Base-by-base conservation (phyloP, 1,284 basidiomycete species). In the Microbotryomycetes sp. region DNA sequence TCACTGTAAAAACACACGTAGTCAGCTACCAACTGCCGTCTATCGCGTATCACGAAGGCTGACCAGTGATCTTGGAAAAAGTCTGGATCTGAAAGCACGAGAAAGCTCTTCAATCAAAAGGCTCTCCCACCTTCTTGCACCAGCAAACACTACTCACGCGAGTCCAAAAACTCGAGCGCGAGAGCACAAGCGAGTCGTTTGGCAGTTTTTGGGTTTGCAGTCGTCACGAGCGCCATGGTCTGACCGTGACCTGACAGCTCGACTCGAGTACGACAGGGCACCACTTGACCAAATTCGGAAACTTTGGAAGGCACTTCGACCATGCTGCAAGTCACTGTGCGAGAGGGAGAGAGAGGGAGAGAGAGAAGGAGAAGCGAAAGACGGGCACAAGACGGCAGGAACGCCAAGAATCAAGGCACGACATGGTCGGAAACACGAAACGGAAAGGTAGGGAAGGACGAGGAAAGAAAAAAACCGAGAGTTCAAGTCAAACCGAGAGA, bases 241-340 rank as follows among this genome's bases (percentile, higher is more conserved):
- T 81, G 75, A 45, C 82, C 80, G 71, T 89, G 88, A 4, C 88
- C 78, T 48, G 86, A 64, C 30, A 87, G 86, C 85, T 65, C 29
- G 21, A 28, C 28, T n/a, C 51, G 26, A 1, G 54, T 56, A 2
- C 41, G 50, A 29, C 65, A 54, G 9, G 60, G 29, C 24, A 57
- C 41, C 11, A 53, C 35, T 41, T 9, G 18, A 41, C 18, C 18
- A 18, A 11, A 41, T 41, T 41, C 35, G 18, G 35, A 11, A 9
- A 41, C 18, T 41, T 41, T 41, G 35, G 35, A 41, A 11, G 35
- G 11, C 11, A 41, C 18, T 41, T 9, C 9, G 9, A 18, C 35
- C 18, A 18, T 48, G 61, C 35, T 30, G n/a, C 45, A 65, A 66
- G 58, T 66, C 64, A 29, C 28, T 56, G 27, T 27, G n/a, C n/a